Evolutionary conservation across 208 protist genomes (phyloP), one percentile per base, ranked within the genome.

Genomic region (Novymonas esmeraldas): DNA sequence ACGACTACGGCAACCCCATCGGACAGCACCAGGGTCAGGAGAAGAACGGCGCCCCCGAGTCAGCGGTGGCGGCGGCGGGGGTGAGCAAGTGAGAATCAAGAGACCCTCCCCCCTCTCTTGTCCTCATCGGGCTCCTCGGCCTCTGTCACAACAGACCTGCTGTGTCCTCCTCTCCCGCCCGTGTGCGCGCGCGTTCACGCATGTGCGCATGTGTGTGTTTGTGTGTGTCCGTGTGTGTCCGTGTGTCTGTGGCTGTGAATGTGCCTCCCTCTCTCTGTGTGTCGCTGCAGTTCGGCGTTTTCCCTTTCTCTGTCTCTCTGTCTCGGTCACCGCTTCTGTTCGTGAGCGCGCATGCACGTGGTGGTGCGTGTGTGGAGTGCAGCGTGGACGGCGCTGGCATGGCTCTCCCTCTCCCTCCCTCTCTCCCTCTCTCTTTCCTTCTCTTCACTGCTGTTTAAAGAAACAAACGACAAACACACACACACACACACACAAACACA

Each of bases 1-100:
- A 87, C 51, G 73, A 88, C 62, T 64, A 84, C 44, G 79, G 81
- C 38, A 59, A 70, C 46, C 73, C 76, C 18, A 45, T 75, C 11
- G 33, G 61, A 0, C 24, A 44, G 6, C 67, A 46, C 64, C 61
- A 65, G 34, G 48, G 64, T 3, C 41, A 44, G 24, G 58, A 50
- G 13, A 42, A 64, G 42, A 54, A 34, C 6, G n/a, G 6, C n/a
- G 24, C 56, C 20, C 11, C 38, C 16, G 56, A 48, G 39, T 14
- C 34, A n/a, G n/a, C 42, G 41, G 50, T n/a, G n/a, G n/a, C n/a
- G n/a, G n/a, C n/a, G n/a, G n/a, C n/a, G n/a, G n/a, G n/a, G n/a
- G n/a, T n/a, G n/a, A n/a, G n/a, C n/a, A n/a, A n/a, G n/a, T n/a
- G n/a, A n/a, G n/a, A n/a, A n/a, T n/a, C n/a, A n/a, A n/a, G n/a